A percentile compares a stretch with the other conserved stretches of the same genome.
Conservation (phyloP, 805 yeast species). For the Ogataea paradorogensis region DNA sequence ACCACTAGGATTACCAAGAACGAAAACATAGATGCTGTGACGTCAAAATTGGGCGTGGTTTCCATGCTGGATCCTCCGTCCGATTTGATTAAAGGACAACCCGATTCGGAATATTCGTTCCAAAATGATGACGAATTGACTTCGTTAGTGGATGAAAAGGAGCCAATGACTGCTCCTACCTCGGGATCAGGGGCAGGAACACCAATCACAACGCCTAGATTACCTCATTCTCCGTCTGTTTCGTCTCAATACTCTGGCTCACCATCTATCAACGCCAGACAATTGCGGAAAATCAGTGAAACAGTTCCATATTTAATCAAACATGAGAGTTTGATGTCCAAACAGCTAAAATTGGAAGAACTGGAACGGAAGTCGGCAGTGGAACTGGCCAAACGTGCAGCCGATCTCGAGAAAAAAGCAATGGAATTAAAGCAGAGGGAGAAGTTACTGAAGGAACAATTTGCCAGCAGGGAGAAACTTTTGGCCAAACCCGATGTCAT, state of each 20-base stretch:
- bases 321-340: constrained; percentile 70
- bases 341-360: constrained; percentile 76
- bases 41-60: constrained; percentile 14
- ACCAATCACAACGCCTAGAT: constrained; percentile 23
- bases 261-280: constrained; percentile 46
- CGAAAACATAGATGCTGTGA: constrained; percentile 11
- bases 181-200: constrained; percentile 13
- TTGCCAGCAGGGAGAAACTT: constrained; percentile 21
- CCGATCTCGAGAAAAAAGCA: constrained; percentile 71
- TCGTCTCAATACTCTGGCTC: constrained; percentile 23
- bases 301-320: constrained; percentile 82
- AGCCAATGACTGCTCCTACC: not conserved
- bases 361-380: constrained; percentile 74
- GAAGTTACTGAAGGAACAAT: constrained; percentile 44
- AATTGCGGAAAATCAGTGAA: constrained; percentile 73
- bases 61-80: constrained; percentile 15
- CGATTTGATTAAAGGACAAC: constrained; percentile 18
- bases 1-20: constrained; percentile 16
- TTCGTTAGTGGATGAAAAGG: constrained; percentile 19
- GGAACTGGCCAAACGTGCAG: constrained; percentile 72
- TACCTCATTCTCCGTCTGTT: constrained; percentile 23
- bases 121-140: constrained; percentile 26
- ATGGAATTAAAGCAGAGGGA: constrained; percentile 69
- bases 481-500: constrained; percentile 4
- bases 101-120: constrained; percentile 23